Percentiles rank a stretch among this genome's conserved stretches.
phyloP scores from a whole-genome alignment of 169 alveolate genomes.

The Plasmodium gallinaceum region DNA sequence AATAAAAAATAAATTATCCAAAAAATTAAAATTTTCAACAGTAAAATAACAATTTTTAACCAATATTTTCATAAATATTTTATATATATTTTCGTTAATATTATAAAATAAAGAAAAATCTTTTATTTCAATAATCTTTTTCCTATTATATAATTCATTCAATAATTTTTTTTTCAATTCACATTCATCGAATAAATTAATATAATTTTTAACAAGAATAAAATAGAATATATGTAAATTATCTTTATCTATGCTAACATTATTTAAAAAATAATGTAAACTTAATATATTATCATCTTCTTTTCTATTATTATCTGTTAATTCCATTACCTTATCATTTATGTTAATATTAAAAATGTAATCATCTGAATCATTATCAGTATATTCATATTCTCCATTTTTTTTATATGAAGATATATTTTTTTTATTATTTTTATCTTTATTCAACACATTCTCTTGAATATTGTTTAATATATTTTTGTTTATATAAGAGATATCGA shows the following conservation, averaged over 20 bases:
- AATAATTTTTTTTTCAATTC: constrained; percentile 52
- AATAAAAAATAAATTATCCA: constrained; percentile 22
- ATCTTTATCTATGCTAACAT: constrained; percentile 14
- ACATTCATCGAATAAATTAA: constrained; percentile 58
- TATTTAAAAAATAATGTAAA: constrained; percentile 42
- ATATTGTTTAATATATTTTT: constrained; percentile 9
- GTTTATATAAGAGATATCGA: constrained; percentile 44
- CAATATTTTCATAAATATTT: constrained; percentile 23
- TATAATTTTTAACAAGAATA: constrained; percentile 26
- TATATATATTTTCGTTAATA: constrained; percentile 48
- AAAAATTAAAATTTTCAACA: constrained; percentile 38
- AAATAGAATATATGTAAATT: constrained; percentile 34
- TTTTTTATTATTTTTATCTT: not conserved
- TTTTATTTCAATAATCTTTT: constrained; percentile 32
- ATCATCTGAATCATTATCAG: constrained; percentile 45
- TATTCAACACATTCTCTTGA: not conserved
- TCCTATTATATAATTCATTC: constrained; percentile 27
- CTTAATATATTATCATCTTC: constrained; percentile 1
- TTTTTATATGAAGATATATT: not conserved
- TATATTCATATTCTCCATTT: not conserved
- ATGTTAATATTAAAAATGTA: constrained; percentile 52
- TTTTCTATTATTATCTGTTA: not conserved
- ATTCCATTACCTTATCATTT: not conserved
- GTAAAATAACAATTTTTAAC: constrained; percentile 66
- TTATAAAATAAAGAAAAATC: constrained; percentile 29